A percentile compares a stretch with the other conserved stretches of the same genome.
phyloP scores from a whole-genome alignment of 164 flowering plant genomes.

The Vitis cinerea region DNA sequence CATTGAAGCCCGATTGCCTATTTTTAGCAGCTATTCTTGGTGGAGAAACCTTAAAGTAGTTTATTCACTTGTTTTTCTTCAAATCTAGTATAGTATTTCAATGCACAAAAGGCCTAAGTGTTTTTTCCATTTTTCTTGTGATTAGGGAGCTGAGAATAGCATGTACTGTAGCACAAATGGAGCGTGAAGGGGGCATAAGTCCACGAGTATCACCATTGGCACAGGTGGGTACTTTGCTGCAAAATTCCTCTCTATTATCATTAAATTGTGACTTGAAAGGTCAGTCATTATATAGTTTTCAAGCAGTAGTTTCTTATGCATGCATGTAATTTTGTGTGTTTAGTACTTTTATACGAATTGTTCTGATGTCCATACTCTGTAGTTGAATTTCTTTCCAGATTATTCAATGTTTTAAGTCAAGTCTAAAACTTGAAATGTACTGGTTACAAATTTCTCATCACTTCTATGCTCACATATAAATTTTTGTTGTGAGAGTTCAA shows the following conservation, averaged over 20 bases:
- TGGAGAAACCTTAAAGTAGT: conserved; percentile 90
- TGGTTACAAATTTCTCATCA: too few species aligned
- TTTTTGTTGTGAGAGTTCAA: too few species aligned
- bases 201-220: conserved; percentile 94
- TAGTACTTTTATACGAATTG: too few species aligned
- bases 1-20: conserved; percentile 95
- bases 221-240: conserved; percentile 46
- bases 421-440: too few species aligned
- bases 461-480: too few species aligned
- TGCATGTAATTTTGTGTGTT: too few species aligned
- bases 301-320: too few species aligned
- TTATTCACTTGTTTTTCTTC: neutral
- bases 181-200: conserved; percentile 98
- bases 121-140: conserved; percentile 10
- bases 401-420: too few species aligned
- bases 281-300: too few species aligned
- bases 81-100: neutral
- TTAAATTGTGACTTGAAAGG: too few species aligned
- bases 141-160: conserved; percentile 87
- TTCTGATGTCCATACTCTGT: too few species aligned
- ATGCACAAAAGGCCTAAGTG: conserved; percentile 1
- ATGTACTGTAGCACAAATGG: conserved; percentile 94
- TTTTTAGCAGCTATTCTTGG: conserved; percentile 96
- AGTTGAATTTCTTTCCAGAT: too few species aligned
- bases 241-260: neutral